phyloP scores from a whole-genome alignment of 2,329 filamentous ascomycete genomes.

The Sporothrix schenckii region DNA sequence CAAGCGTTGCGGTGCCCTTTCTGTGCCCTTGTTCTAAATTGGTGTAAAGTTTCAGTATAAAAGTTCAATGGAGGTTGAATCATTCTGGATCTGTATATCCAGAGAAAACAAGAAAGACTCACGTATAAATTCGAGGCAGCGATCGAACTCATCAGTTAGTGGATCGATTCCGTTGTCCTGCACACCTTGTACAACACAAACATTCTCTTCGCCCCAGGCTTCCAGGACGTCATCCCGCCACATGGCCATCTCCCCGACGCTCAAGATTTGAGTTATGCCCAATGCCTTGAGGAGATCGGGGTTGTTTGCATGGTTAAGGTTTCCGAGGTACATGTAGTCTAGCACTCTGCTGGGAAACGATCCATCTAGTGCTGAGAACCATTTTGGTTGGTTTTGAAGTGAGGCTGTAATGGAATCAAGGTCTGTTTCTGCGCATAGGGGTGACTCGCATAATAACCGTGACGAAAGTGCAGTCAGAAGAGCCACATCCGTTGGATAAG shows the following conservation, averaged over 20 bases:
- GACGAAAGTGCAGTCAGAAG: slow-evolving; percentile 76
- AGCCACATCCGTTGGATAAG: slow-evolving; percentile 86
- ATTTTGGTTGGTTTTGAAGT: slow-evolving; percentile 67
- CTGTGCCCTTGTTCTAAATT: slow-evolving; percentile 71
- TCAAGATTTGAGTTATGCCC: slow-evolving; percentile 85
- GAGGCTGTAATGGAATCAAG: slow-evolving; percentile 57
- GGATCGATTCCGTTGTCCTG: slow-evolving; percentile 98
- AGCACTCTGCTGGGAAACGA: slow-evolving; percentile 87
- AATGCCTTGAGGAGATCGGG: slow-evolving; percentile 76
- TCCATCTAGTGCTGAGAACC: slow-evolving; percentile 83
- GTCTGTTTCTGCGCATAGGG: slow-evolving; percentile 54
- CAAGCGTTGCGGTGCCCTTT: slow-evolving; percentile 81
- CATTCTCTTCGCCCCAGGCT: slow-evolving; percentile 74
- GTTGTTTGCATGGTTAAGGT: slow-evolving; percentile 91
- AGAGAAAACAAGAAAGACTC: slow-evolving; percentile 48
- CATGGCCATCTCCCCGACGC: slow-evolving; percentile 83
- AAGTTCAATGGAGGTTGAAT: slow-evolving; percentile 17
- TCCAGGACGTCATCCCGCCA: slow-evolving; percentile 75
- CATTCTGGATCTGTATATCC: neutral
- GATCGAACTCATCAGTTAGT: slow-evolving; percentile 79
- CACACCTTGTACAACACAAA: slow-evolving; percentile 80
- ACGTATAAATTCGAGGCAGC: slow-evolving; percentile 93
- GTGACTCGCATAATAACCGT: slow-evolving; percentile 73
- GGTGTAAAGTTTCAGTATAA: slow-evolving; percentile 7
- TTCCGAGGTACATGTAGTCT: slow-evolving; percentile 95